Base-by-base conservation (phyloP, 1,139 yeast genomes). In the Hyphopichia burtonii region DNA sequence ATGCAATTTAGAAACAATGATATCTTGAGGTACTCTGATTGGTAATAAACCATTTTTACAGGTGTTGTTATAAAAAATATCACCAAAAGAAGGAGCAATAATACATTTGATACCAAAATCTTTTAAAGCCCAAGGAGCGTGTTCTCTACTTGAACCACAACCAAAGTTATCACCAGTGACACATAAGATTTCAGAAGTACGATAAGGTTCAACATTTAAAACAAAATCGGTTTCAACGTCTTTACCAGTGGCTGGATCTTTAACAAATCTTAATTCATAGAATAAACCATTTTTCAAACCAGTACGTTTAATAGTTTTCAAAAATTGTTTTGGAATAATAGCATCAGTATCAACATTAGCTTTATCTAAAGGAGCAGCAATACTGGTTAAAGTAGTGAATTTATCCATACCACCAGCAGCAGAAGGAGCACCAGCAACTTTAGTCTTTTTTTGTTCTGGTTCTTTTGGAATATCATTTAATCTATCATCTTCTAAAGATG, bases 101-200 rank as follows among this genome's bases (percentile, higher is more conserved):
- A 93, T 86, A 50, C 93, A 86, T 65, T 87, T 84, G 65, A 93
- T 90, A 63, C 99, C 99, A 58, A 93, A 93, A 68, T 93, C 99
- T 58, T 89, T 91, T 52, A 93, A 78, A 3, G 99, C 99, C 99
- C 99, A 93, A 45, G 99, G 98, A 19, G 99, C 99, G 59, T 93
- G 99, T 66, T 93, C 99, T 77, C 99, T 88, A 5, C 97, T 90
- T 34, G 98, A 91, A 56, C 99, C 99, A 74, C 99, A 93, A 51
- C 99, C 99, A 63, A 93, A 93, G 73, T 93, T 93, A 63, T 88
- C 96, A 63, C 99, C 99, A 39, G 95, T 83, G 48, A 91, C 96
- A 52, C 91, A 86, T 53, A 93, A 74, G 52, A 91, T 83, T 66
- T 86, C 83, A 19, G 98, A 84, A 34, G 76, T 61, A 54, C 83